Evolutionary conservation across 768 basidiomycete species (phyloP), one percentile per base, ranked within the genome.

Genomic region (Arthromyces matolae): DNA sequence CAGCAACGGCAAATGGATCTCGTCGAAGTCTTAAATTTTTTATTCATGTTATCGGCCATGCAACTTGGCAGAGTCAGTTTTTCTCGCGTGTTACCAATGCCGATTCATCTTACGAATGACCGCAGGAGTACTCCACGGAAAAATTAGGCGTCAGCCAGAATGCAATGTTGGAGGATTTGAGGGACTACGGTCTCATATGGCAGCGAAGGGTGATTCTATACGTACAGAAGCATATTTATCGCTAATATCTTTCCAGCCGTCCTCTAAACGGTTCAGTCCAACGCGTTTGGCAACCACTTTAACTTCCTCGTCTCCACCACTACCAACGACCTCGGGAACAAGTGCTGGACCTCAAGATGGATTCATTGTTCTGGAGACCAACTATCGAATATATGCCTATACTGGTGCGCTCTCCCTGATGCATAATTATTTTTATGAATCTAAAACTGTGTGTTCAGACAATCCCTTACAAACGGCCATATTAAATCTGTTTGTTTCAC

Each of bases 361-460:
- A 12, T 98, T 96, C 72, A 86, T 98, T 57, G 84, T 98, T 56
- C 77, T 99, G 34, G 96, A 99, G 72, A 98, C 96, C 16, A 98
- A 99, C 71, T 98, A 97, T 71, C 87, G 93, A 56, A 71, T 99
- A 53, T 99, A 98, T 64, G 96, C 96, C 4, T 99, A 99, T 67
- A 99, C 96, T 28, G 87, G 93, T 93, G 65, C 42, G 47, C 24
- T 31, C 45, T 51, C 44, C 20, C 44, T 46, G 40, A 28, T 34
- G 59, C 29, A 24, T 16, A 14, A 22, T 60, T 47, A 50, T 63
- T 49, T 58, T 56, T 29, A 47, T 47, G 53, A 52, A 49, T 53
- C 39, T 39, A 50, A 52, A 44, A 53, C 58, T n/a, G 46, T 51
- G 29, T 42, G 42, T 52, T 45, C 55, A 97, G 93, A 92, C 56